Evolutionary conservation across 2,329 filamentous ascomycete genomes (phyloP), one percentile per base, ranked within the genome.

Genomic region (Catunica adiposa): DNA sequence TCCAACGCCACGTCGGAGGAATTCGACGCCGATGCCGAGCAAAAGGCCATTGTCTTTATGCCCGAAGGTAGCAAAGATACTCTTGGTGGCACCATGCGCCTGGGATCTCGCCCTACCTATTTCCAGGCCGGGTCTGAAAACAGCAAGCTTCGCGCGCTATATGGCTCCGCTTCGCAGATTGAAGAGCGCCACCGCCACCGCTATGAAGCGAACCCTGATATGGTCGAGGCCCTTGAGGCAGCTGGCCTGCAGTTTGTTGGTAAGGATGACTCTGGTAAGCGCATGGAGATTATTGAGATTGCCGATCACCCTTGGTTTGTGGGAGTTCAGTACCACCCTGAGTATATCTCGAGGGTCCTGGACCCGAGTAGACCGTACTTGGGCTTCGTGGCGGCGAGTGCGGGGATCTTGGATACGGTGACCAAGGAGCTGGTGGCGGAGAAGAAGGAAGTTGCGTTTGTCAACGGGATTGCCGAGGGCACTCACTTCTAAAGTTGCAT

Each of bases 41-140:
- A 89, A 64, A 80, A 78, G 25, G 78, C 86, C 26, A 80, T 98
- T 61, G 78, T 97, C 62, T 90, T 85, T 70, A 98, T 97, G 92
- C 90, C 90, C 1, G 90, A 96, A 63, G 67, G 65, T 3, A 68
- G 66, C 59, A 71, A 70, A 61, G 68, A 69, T 62, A 68, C 59
- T 60, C 66, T 89, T 68, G 88, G 89, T 55, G 89, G 85, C 20
- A 94, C 86, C 1, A 94, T 94, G 89, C 78, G 88, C 59, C 79
- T 94, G 1, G 88, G 89, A 57, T 76, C 82, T 23, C 82, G 85
- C 23, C 75, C 82, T 14, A 86, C 84, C 0, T 69, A 82, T 60
- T 94, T 94, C 76, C 84, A 92, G 66, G 66, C 75, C 1, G 79
- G 78, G 55, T 85, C 76, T 47, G 83, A 90, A 63, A 92, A 85